Evolutionary conservation across 345 rosid genomes (phyloP).

Genomic region (Linum tenue): DNA sequence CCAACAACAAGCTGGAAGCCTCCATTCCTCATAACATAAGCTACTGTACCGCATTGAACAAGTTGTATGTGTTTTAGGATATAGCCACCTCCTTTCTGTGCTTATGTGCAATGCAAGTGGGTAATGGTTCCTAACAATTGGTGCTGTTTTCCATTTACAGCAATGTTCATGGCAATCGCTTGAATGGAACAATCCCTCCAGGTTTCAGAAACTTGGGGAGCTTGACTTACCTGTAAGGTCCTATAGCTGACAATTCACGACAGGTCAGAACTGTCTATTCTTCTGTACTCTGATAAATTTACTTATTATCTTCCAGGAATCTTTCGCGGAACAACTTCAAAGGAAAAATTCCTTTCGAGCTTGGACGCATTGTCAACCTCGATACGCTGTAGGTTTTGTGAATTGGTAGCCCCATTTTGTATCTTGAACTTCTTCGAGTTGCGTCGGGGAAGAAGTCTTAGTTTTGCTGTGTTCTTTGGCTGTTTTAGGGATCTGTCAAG

Average conservation of each 20-base stretch:
- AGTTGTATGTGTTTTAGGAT: conserved; percentile 42
- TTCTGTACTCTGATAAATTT: neutral
- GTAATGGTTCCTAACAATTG: neutral
- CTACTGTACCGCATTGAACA: conserved; percentile 80
- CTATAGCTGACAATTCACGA: neutral
- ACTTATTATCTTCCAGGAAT: conserved; percentile 36
- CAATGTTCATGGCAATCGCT: conserved; percentile 76
- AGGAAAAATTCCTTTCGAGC: conserved; percentile 63
- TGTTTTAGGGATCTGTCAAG: conserved; percentile 68
- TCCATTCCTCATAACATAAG: conserved; percentile 78
- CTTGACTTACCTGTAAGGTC: conserved; percentile 77
- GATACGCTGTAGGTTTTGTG: conserved; percentile 61
- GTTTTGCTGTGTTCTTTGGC: neutral
- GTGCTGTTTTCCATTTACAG: conserved; percentile 22
- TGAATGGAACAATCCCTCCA: conserved; percentile 68
- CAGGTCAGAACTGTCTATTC: neutral
- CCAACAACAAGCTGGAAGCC: conserved; percentile 69
- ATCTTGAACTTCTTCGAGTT: neutral
- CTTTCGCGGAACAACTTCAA: conserved; percentile 65
- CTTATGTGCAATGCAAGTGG: neutral
- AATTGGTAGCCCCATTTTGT: neutral
- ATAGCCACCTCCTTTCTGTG: neutral
- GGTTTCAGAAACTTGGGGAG: conserved; percentile 66
- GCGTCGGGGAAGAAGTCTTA: too few relatives aligned
- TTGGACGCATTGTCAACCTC: conserved; percentile 76